A percentile compares a stretch with the other conserved stretches of the same genome.
Conservation (phyloP, 345 rosid genomes). For the Limnanthes douglasii region DNA sequence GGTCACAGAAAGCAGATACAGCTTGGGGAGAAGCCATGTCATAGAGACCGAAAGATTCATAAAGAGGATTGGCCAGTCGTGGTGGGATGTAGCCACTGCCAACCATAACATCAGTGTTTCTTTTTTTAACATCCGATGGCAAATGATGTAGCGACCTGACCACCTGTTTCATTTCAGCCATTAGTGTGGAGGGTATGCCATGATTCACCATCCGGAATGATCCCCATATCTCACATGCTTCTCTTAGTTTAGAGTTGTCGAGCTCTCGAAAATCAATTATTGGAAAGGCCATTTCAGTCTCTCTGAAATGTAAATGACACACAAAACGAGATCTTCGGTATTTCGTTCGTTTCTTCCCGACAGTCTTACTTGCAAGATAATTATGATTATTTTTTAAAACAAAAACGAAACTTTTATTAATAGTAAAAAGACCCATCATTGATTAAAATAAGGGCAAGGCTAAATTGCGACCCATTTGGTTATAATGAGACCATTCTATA, state of each 20-base stretch:
- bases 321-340: too few relatives aligned
- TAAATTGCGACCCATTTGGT: too few relatives aligned
- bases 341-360: too few relatives aligned
- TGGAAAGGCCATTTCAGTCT: too few relatives aligned
- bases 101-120: constrained; percentile 39
- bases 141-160: constrained; percentile 50
- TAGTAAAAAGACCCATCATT: too few relatives aligned
- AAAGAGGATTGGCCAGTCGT: constrained; percentile 42
- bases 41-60: constrained; percentile 72
- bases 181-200: constrained; percentile 23
- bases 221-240: constrained; percentile 63
- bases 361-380: too few relatives aligned
- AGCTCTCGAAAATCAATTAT: constrained; percentile 34
- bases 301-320: too few relatives aligned
- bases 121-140: constrained; percentile 42
- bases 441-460: too few relatives aligned
- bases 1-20: constrained; percentile 45
- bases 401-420: too few relatives aligned
- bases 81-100: constrained; percentile 73
- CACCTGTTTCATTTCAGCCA: constrained; percentile 51
- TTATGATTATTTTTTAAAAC: too few relatives aligned
- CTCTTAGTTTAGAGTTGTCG: constrained; percentile 20
- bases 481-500: too few relatives aligned
- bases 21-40: constrained; percentile 51
- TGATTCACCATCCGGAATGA: constrained; percentile 75